Percentiles rank a stretch among this genome's conserved stretches.
Evolutionary conservation across 2,329 filamentous ascomycete genomes (phyloP).

Genomic region (Sarocladium oryzae): DNA sequence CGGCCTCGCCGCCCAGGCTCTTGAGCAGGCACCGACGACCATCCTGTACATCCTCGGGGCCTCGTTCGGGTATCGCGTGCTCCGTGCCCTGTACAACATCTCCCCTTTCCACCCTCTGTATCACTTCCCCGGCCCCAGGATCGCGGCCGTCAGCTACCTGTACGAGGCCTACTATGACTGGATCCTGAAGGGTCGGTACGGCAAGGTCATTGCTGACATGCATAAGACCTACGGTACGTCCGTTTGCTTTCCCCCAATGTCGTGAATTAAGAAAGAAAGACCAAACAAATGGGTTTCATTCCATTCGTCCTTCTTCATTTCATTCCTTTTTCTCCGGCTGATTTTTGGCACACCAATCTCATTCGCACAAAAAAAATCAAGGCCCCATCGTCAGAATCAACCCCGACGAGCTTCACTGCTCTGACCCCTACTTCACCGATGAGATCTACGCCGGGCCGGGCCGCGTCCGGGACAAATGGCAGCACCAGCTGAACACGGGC

Average conservation of each 20-base stretch:
- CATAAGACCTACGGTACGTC: conserved; percentile 33
- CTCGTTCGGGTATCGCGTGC: conserved; percentile 24
- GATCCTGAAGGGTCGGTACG: conserved; percentile 28
- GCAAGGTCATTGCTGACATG: conserved; percentile 26
- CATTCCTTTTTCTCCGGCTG: too few species aligned
- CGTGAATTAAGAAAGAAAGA: too few species aligned
- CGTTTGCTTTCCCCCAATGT: conserved; percentile 10
- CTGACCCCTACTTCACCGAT: conserved; percentile 28
- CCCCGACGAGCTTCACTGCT: conserved; percentile 32
- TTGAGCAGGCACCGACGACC: not conserved
- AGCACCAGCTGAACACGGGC: conserved; percentile 19
- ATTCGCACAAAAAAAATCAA: conserved; percentile 8
- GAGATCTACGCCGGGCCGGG: conserved; percentile 27
- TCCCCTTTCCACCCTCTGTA: conserved; percentile 32
- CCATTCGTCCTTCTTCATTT: too few species aligned
- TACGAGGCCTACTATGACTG: conserved; percentile 34
- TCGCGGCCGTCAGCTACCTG: conserved; percentile 28
- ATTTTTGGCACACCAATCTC: too few species aligned
- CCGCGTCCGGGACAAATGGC: conserved; percentile 21
- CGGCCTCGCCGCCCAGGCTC: not conserved
- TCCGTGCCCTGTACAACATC: conserved; percentile 27
- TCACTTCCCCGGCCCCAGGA: conserved; percentile 29
- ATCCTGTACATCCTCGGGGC: conserved; percentile 15
- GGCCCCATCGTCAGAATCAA: conserved; percentile 33
- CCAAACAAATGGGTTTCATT: too few species aligned